A percentile compares a stretch with the other conserved stretches of the same genome.
These are phyloP conservation scores for Monilinia laxa DNA, from an alignment of 2,329 filamentous ascomycete species.

Conservation along the genomic window DNA sequence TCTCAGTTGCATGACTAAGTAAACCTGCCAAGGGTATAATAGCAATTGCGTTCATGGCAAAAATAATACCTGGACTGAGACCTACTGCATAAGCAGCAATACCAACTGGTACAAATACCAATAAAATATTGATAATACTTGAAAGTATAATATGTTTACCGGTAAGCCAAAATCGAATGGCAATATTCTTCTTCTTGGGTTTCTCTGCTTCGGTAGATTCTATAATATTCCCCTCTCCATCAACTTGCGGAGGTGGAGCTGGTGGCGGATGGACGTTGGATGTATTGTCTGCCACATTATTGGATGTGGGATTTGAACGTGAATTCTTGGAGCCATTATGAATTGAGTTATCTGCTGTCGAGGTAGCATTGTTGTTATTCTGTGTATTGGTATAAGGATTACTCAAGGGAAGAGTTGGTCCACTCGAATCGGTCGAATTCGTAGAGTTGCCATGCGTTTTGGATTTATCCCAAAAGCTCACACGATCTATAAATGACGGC, in stretches of 20 bases:
- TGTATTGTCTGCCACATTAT: conserved; percentile 42
- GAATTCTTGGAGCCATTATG: conserved; percentile 33
- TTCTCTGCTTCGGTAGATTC: conserved; percentile 34
- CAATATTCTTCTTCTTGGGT: conserved; percentile 35
- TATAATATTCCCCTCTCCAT: conserved; percentile 59
- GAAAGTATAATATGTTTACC: conserved; percentile 62
- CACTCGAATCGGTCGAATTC: conserved; percentile 42
- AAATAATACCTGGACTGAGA: conserved; percentile 60
- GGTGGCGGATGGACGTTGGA: conserved; percentile 42
- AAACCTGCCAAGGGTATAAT: conserved; percentile 73
- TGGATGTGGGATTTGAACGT: conserved; percentile 36
- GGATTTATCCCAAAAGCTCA: conserved; percentile 55
- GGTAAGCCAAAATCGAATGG: conserved; percentile 39
- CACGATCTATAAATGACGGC: conserved; percentile 53
- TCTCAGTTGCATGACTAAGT: conserved; percentile 72
- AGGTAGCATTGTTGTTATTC: conserved; percentile 29
- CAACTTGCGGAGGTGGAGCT: conserved; percentile 50
- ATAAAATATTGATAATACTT: conserved; percentile 75
- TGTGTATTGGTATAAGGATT: conserved; percentile 34
- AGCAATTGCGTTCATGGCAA: conserved; percentile 72
- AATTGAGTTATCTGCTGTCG: conserved; percentile 31
- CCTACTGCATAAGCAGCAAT: conserved; percentile 61
- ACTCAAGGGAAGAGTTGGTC: conserved; percentile 44
- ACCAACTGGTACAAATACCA: conserved; percentile 76
- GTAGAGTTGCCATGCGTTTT: conserved; percentile 53